These are phyloP conservation scores for Schizosaccharomyces japonicus DNA, from an alignment of 805 yeast species.

Conservation along the genomic window DNA sequence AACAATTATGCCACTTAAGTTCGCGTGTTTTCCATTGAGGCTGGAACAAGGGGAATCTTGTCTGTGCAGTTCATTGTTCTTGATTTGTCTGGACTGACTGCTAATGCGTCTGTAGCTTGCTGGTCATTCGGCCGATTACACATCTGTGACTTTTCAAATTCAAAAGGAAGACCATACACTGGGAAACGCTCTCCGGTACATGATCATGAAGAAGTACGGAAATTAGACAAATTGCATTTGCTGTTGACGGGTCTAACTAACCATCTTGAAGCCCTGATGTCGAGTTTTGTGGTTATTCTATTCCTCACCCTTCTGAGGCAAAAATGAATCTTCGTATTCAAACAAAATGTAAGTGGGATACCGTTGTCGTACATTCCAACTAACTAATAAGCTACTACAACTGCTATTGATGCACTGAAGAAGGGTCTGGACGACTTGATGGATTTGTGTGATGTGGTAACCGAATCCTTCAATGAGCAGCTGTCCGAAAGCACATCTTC, in stretches of 20 bases:
- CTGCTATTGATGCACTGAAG: constrained; percentile 82
- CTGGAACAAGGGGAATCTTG: no score
- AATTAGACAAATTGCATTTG: neutral
- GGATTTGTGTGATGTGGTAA: constrained; percentile 36
- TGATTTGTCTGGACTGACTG: no score
- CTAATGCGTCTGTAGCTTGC: constrained; percentile 28
- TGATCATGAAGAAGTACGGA: constrained; percentile 67
- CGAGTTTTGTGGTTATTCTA: constrained; percentile 93
- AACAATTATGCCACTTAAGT: no score
- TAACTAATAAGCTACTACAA: constrained; percentile 11
- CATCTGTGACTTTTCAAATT: constrained; percentile 84
- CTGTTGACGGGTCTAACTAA: no score
- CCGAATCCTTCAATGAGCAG: neutral
- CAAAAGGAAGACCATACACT: constrained; percentile 86
- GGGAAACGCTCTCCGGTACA: constrained; percentile 80
- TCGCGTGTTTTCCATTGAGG: no score
- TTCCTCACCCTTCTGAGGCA: constrained; percentile 92
- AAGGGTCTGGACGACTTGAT: constrained; percentile 72
- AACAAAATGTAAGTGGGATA: constrained; percentile 40
- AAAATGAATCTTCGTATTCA: constrained; percentile 78
- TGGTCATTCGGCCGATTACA: constrained; percentile 78
- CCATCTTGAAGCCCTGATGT: constrained; percentile 42
- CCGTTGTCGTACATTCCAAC: constrained; percentile 13
- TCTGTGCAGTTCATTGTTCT: no score
- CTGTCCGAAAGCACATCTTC: neutral